These are phyloP conservation scores for Persicaria maculosa DNA, from an alignment of 148 eudicot species.

Conservation along the genomic window DNA sequence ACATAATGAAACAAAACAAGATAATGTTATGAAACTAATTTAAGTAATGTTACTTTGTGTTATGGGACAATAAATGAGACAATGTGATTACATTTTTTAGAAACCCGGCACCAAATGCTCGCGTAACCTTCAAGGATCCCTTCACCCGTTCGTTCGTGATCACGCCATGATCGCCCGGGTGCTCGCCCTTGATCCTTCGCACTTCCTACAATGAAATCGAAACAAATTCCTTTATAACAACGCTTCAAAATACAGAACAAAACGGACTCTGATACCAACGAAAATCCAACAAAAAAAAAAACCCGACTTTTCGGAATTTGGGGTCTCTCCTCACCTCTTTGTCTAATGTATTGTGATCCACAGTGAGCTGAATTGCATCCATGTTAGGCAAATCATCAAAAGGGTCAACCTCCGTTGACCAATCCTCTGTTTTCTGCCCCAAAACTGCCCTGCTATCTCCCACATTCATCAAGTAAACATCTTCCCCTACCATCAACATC, in stretches of 20 bases:
- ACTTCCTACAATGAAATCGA: constrained; percentile 34
- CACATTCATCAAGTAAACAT: constrained; percentile 63
- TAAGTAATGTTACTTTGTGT: not conserved
- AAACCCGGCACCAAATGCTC: constrained; percentile 73
- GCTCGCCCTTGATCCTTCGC: constrained; percentile 40
- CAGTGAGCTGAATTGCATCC: constrained; percentile 41
- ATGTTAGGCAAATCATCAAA: constrained; percentile 23
- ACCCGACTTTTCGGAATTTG: not conserved
- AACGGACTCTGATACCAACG: constrained; percentile 35
- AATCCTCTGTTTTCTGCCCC: constrained; percentile 32
- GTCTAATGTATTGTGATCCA: constrained; percentile 51
- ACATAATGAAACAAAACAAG: not conserved
- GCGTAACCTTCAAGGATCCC: constrained; percentile 65
- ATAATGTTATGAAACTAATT: too few species aligned
- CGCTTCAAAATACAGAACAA: constrained; percentile 30
- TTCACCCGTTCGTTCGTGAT: constrained; percentile 47
- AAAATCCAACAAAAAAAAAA: not conserved
- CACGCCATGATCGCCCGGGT: constrained; percentile 42
- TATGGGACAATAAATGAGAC: too few species aligned
- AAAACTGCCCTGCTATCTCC: constrained; percentile 67
- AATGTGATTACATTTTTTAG: constrained; percentile 42
- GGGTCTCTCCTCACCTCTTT: constrained; percentile 33
- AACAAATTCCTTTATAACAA: not conserved
- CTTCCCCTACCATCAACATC: constrained; percentile 64
- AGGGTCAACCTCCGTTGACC: constrained; percentile 10